Evolutionary conservation across 305 asterid species (phyloP), one percentile per base, ranked within the genome.

Genomic region (Plantago coronopus): DNA sequence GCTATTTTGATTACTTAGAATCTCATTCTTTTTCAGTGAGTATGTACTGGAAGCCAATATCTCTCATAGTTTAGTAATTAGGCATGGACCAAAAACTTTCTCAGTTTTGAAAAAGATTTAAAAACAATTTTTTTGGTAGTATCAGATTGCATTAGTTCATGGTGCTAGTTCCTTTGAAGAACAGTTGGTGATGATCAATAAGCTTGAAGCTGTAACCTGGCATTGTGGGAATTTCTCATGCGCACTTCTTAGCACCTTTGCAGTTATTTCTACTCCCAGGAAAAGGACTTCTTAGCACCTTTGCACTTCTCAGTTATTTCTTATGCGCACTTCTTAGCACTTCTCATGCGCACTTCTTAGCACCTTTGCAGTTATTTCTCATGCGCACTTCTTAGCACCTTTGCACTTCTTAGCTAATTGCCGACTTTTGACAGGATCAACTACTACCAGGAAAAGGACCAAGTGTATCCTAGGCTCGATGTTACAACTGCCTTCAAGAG

Each of bases 401-500:
- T 27, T 27, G 34, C 7, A 27, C 4, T 34, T 8, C 40, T 7
- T 34, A 34, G 40, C 40, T 34, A 44, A 43, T 63, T 17, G 63
- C 37, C 12, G 5, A 16, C 21, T 47, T 48, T 47, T 59, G 7
- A 78, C 83, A 93, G 99, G 81, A 64, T 78, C 38, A 89, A 89
- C 61, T 93, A 93, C 74, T 93, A 80, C 80, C 99, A 89, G 66
- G 97, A 89, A 74, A 76, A 82, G 43, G 71, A 85, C 69, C 86
- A 71, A 74, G 84, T 93, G 47, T 76, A 77, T 64, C 88, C 95
- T 40, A 85, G 51, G 54, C 95, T 93, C 4, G 88, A 93, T 20
- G 94, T 76, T 67, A 75, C 78, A 40, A 71, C 50, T 22, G 97
- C 96, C 62, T 93, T 85, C 72, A 47, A 43, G 65, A 78, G 81